These are phyloP conservation scores for Linum usitatissimum DNA, from an alignment of 345 rosid genomes.

Conservation along the genomic window DNA sequence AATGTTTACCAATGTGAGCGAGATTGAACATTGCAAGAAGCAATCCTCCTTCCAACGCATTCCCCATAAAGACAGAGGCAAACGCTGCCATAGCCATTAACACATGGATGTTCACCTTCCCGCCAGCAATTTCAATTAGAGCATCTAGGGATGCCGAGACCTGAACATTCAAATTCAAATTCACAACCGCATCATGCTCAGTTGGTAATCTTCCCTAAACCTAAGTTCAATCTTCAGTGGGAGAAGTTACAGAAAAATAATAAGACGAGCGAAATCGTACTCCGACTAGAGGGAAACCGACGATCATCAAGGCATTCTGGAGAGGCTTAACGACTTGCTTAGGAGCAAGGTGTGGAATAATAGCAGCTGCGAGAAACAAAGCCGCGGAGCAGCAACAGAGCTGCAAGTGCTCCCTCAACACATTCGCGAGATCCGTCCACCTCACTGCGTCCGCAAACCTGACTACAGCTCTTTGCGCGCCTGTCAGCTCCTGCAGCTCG, in stretches of 20 bases:
- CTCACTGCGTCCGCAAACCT: constrained; percentile 54
- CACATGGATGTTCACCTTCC: constrained; percentile 89
- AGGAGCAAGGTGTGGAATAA: constrained; percentile 60
- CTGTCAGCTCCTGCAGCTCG: constrained; percentile 30
- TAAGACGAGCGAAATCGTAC: constrained; percentile 25
- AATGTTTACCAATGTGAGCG: constrained; percentile 76
- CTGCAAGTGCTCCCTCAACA: constrained; percentile 73
- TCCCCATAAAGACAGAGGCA: constrained; percentile 94
- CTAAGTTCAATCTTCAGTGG: not conserved
- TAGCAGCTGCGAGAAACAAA: constrained; percentile 65
- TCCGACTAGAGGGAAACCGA: constrained; percentile 90
- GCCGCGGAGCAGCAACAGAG: constrained; percentile 70
- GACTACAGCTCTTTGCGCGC: constrained; percentile 37
- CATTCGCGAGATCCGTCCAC: constrained; percentile 71
- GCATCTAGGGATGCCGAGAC: constrained; percentile 92
- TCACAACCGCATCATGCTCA: not conserved
- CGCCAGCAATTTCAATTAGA: constrained; percentile 72
- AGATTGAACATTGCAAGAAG: constrained; percentile 96
- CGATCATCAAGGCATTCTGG: constrained; percentile 49
- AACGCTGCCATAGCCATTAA: constrained; percentile 95
- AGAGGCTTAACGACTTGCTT: constrained; percentile 48
- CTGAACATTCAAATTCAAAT: constrained; percentile 22
- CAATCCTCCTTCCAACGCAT: constrained; percentile 85
- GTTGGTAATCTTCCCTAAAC: not conserved
- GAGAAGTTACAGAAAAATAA: not conserved